Conservation (phyloP, 78 protist genomes). For the Dictyostelium discoideum region dicty_2.7 NC_007088.5:6020501-6021000, state of each 20-base stretch:
- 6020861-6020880: slow-evolving; percentile 7
- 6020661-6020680: slow-evolving; percentile 44
- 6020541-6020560: slow-evolving; percentile 4
- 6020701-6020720: slow-evolving; percentile 7
- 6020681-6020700: background rate
- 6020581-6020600: slow-evolving; percentile 19
- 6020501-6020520: background rate
- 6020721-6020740: background rate
- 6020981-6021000: background rate
- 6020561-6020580: slow-evolving; percentile 5
- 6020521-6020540: slow-evolving; percentile 28
- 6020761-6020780: background rate
- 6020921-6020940: background rate
- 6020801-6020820: background rate
- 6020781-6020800: background rate
- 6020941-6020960: slow-evolving; percentile 16
- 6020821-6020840: background rate
- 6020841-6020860: slow-evolving; percentile 19
- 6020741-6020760: slow-evolving; percentile 18
- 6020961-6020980: slow-evolving; percentile 31
- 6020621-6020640: background rate
- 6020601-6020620: background rate
- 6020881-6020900: slow-evolving; percentile 34
- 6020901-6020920: background rate
- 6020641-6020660: background rate